phyloP scores from a whole-genome alignment of 257 asterid genomes.

The Solanum megistacrolobum region DNA sequence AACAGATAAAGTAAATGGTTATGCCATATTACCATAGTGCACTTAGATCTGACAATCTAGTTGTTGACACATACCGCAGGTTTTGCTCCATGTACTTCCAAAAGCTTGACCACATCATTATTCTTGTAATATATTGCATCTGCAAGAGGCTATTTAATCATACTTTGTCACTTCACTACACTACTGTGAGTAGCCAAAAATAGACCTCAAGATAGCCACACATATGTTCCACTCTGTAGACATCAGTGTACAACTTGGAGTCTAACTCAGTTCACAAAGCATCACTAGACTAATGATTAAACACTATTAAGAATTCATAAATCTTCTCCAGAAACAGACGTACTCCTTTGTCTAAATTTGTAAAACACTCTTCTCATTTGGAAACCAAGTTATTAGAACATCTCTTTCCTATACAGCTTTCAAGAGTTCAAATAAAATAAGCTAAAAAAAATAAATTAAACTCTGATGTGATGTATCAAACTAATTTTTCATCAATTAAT shows the following conservation, averaged over 20 bases:
- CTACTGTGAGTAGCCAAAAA: background rate
- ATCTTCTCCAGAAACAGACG: background rate
- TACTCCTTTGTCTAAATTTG: background rate
- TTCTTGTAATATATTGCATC: slow-evolving; percentile 77
- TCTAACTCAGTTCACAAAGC: background rate
- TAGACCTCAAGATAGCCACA: background rate
- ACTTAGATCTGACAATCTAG: background rate
- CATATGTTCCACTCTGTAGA: background rate
- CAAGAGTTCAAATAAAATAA: background rate
- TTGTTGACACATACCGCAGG: slow-evolving; percentile 37
- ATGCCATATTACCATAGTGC: background rate
- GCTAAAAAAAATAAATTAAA: background rate
- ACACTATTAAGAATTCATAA: background rate
- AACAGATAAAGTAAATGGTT: background rate
- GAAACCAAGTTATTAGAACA: background rate
- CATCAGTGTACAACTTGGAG: background rate
- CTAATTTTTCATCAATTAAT: background rate
- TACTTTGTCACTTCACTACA: slow-evolving; percentile 19
- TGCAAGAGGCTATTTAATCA: slow-evolving; percentile 79
- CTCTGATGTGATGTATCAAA: background rate
- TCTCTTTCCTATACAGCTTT: background rate
- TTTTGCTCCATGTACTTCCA: slow-evolving; percentile 73
- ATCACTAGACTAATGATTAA: background rate
- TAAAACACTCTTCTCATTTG: background rate
- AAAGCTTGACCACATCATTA: slow-evolving; percentile 56